phyloP scores from a whole-genome alignment of 805 yeast genomes.

The Candida ficus region DNA sequence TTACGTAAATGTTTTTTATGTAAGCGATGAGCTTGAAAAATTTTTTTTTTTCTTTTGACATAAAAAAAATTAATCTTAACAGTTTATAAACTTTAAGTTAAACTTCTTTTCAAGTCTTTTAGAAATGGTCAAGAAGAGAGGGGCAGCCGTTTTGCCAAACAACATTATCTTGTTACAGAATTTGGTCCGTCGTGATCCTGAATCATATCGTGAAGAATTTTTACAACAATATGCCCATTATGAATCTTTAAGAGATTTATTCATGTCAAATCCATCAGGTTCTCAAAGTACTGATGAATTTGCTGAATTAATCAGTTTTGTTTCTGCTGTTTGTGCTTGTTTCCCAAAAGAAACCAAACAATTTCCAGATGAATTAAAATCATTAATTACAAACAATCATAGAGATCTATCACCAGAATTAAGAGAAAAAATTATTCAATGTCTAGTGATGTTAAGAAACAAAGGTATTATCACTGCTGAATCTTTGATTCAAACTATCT shows the following conservation, averaged over 20 bases:
- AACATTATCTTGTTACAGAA: constrained; percentile 90
- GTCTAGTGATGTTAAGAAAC: constrained; percentile 85
- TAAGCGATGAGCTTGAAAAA: constrained; percentile 20
- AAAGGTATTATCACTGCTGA: constrained; percentile 78
- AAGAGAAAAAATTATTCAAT: constrained; percentile 86
- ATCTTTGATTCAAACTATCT: constrained; percentile 73
- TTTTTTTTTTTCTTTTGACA: constrained; percentile 4
- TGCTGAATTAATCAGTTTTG: constrained; percentile 81
- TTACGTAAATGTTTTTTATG: constrained; percentile 5
- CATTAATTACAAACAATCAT: constrained; percentile 68
- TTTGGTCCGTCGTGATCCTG: constrained; percentile 89
- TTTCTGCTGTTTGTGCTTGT: constrained; percentile 86
- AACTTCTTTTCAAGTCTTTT: too few species aligned
- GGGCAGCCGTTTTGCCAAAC: constrained; percentile 91
- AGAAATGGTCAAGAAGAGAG: constrained; percentile 78
- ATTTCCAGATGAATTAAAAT: constrained; percentile 78
- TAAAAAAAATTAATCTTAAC: background rate
- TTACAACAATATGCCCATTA: constrained; percentile 89
- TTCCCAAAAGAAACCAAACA: constrained; percentile 83
- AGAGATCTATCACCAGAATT: constrained; percentile 77
- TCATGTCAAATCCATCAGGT: constrained; percentile 53
- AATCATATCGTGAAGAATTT: constrained; percentile 91
- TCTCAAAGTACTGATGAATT: constrained; percentile 50
- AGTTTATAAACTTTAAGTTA: too few species aligned
- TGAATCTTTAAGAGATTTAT: constrained; percentile 84